These are phyloP conservation scores for Emergomyces africanus DNA, from an alignment of 2,329 filamentous ascomycete species.

Conservation along the genomic window DNA sequence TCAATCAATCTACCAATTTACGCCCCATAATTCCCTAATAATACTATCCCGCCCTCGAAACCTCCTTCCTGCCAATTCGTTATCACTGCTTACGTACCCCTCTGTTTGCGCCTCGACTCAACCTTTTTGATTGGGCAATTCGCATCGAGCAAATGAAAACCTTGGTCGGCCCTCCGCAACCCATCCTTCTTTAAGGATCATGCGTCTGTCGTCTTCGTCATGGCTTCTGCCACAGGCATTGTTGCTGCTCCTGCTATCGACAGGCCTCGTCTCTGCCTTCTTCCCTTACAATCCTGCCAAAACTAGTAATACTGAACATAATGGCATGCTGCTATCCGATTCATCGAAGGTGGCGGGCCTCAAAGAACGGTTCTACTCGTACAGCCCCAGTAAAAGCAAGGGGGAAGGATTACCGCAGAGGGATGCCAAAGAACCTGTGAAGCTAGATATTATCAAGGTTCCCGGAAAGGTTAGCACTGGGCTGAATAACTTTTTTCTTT, in stretches of 20 bases:
- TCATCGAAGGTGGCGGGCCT: background rate
- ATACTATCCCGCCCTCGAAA: background rate
- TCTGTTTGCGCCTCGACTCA: background rate
- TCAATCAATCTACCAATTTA: background rate
- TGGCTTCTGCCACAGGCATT: constrained; percentile 16
- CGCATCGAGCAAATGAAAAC: background rate
- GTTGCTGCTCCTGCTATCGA: constrained; percentile 5
- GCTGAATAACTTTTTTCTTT: background rate
- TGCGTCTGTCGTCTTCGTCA: constrained; percentile 24
- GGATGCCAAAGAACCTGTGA: constrained; percentile 15
- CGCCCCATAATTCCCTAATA: background rate
- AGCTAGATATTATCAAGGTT: constrained; percentile 27
- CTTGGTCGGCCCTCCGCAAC: background rate
- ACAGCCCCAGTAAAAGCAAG: constrained; percentile 10
- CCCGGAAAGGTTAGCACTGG: constrained; percentile 12
- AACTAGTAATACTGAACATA: background rate
- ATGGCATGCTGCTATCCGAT: background rate
- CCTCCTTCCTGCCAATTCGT: background rate
- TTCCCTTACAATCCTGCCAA: constrained; percentile 1
- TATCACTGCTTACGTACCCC: background rate
- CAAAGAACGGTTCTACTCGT: constrained; percentile 8
- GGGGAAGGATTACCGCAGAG: constrained; percentile 7
- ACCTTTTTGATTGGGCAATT: background rate
- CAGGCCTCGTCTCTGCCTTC: constrained; percentile 3
- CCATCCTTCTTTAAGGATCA: constrained; percentile 15